A percentile compares a stretch with the other conserved stretches of the same genome.
These are phyloP conservation scores for Stramenopiles sp. DNA, from an alignment of 352 stramenopile genomes.

Conservation along the genomic window DNA sequence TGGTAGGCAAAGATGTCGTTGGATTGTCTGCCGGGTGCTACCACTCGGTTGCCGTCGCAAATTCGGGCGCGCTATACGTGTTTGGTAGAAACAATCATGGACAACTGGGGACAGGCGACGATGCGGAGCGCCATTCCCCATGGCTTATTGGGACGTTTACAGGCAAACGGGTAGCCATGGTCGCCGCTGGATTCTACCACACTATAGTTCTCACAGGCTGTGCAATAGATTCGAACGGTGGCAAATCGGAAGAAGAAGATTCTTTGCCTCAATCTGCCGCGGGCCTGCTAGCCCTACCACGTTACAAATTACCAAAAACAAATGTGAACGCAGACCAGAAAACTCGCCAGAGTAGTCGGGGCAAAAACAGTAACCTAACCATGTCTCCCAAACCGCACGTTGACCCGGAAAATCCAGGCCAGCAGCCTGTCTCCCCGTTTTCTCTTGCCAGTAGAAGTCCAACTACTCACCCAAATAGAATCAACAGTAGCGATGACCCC, in stretches of 20 bases:
- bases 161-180: conserved; percentile 54
- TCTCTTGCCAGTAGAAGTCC: no score
- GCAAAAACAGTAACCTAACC: background rate
- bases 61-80: conserved; percentile 68
- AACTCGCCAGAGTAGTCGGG: background rate
- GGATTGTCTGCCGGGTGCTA: conserved; percentile 67
- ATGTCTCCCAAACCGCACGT: background rate
- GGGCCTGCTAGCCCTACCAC: background rate
- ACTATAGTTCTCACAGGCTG: conserved; percentile 62
- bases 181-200: conserved; percentile 76
- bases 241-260: background rate
- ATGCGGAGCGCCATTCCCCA: conserved; percentile 52
- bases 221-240: background rate
- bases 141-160: conserved; percentile 64
- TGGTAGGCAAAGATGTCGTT: conserved; percentile 56
- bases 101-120: conserved; percentile 68
- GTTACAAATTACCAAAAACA: background rate
- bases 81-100: conserved; percentile 82
- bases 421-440: no score
- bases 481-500: no score
- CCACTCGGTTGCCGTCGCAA: conserved; percentile 56
- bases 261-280: background rate
- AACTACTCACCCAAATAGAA: no score
- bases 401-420: background rate
- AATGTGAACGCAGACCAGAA: background rate